Conservation (phyloP, 2,329 filamentous ascomycete species). For the Colletotrichum sp. region DNA sequence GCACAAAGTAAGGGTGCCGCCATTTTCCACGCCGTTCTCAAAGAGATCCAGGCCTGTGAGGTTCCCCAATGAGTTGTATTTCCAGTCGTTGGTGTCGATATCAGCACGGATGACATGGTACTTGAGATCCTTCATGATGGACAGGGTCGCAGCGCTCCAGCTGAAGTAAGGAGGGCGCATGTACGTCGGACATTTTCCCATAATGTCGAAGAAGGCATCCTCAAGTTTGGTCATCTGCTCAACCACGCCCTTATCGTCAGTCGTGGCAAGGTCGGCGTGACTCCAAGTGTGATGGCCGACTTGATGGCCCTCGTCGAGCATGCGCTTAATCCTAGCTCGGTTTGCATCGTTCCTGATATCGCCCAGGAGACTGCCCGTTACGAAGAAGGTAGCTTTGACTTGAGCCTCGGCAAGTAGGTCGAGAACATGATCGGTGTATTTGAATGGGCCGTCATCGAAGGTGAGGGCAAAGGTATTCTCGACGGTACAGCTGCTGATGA, state of each 20-base stretch:
- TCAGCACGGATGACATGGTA: neutral
- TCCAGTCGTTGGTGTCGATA: neutral
- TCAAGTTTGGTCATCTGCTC: neutral
- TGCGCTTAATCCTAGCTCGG: neutral
- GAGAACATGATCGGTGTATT: conserved; percentile 45
- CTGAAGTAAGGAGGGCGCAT: neutral
- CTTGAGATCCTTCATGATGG: neutral
- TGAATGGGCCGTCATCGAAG: conserved; percentile 50
- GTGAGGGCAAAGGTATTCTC: conserved; percentile 45
- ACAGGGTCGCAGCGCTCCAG: neutral
- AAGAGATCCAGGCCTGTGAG: neutral
- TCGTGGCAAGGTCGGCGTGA: conserved; percentile 44
- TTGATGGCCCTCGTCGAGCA: conserved; percentile 3
- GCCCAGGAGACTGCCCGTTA: neutral
- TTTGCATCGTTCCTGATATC: conserved; percentile 33
- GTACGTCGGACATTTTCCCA: neutral
- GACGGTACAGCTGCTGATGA: conserved; percentile 28
- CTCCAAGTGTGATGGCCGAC: conserved; percentile 35
- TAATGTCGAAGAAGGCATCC: neutral
- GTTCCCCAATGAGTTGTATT: neutral
- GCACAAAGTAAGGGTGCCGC: neutral
- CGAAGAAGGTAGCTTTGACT: conserved; percentile 38
- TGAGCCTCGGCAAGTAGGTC: conserved; percentile 34
- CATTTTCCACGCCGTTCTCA: neutral
- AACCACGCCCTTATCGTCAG: conserved; percentile 33